phyloP scores from a whole-genome alignment of 1,284 basidiomycete genomes.

The Cutaneotrichosporon cutaneum region DNA sequence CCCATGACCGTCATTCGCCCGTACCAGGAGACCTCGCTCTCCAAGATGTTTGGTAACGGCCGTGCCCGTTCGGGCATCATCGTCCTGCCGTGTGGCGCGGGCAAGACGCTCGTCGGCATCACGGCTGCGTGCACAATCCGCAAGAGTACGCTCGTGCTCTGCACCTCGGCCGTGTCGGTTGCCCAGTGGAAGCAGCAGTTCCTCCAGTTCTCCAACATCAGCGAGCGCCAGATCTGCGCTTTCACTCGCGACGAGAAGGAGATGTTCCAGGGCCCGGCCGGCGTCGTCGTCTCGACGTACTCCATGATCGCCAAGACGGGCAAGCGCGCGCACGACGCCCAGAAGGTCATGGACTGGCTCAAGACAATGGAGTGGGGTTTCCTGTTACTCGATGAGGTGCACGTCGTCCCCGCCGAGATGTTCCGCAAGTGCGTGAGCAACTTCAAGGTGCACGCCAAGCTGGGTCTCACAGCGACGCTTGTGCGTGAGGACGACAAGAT shows the following conservation, averaged over 20 bases:
- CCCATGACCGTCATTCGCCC: constrained; percentile 93
- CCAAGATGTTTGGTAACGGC: constrained; percentile 98
- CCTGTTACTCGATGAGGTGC: constrained; percentile 91
- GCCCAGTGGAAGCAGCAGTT: constrained; percentile 99
- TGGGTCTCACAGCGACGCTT: constrained; percentile 81
- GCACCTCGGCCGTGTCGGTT: constrained; percentile 93
- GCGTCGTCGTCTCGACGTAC: constrained; percentile 95
- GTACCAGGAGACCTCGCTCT: constrained; percentile 94
- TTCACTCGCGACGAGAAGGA: constrained; percentile 97
- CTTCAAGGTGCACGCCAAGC: constrained; percentile 95
- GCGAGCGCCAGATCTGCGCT: constrained; percentile 88
- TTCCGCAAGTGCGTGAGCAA: constrained; percentile 93
- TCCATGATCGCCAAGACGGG: constrained; percentile 98
- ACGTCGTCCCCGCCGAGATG: constrained; percentile 96
- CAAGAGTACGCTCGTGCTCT: constrained; percentile 96
- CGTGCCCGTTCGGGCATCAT: constrained; percentile 98
- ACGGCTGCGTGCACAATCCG: constrained; percentile 99
- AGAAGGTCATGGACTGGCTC: constrained; percentile 98
- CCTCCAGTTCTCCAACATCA: constrained; percentile 95
- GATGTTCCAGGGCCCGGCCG: constrained; percentile 79
- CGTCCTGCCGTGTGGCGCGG: constrained; percentile 96
- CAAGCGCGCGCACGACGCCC: constrained; percentile 91
- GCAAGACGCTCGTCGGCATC: constrained; percentile 97
- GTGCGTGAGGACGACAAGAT: constrained; percentile 99
- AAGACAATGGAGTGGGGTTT: constrained; percentile 95